phyloP scores from a whole-genome alignment of 345 rosid species.

The Arabis hirsuta region DNA sequence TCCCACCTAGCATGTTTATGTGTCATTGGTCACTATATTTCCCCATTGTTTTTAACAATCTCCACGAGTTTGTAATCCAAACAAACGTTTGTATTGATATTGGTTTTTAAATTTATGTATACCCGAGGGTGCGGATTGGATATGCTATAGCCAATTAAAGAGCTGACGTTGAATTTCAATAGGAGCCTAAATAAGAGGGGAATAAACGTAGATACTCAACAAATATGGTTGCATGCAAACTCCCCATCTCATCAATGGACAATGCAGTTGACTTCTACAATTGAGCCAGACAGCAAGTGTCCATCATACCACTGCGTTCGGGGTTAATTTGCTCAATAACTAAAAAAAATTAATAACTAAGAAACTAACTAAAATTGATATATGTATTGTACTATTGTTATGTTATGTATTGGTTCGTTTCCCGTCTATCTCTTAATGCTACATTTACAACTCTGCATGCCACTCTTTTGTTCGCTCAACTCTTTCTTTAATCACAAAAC shows the following conservation, averaged over 20 bases:
- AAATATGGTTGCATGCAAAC: constrained; percentile 35
- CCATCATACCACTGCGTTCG: constrained; percentile 1
- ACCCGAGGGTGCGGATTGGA: constrained; percentile 13
- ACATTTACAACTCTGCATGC: constrained; percentile 10
- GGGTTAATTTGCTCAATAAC: no score
- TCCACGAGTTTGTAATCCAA: no score
- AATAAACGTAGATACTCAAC: constrained; percentile 3
- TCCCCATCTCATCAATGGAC: constrained; percentile 31
- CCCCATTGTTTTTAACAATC: not conserved
- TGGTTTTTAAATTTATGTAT: not conserved
- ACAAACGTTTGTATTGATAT: no score
- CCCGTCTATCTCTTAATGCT: constrained; percentile 17
- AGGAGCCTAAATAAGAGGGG: not conserved
- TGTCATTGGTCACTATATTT: constrained; percentile 5
- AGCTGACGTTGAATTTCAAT: not conserved
- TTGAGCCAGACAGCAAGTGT: not conserved
- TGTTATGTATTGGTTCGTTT: constrained; percentile 11
- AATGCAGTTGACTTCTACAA: constrained; percentile 31
- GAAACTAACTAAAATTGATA: no score
- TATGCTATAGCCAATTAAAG: constrained; percentile 19
- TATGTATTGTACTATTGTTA: not conserved
- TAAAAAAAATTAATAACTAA: no score
- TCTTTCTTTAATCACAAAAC: not conserved
- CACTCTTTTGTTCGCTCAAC: constrained; percentile 1
- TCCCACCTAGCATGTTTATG: constrained; percentile 28